phyloP scores from a whole-genome alignment of 306 rosid species.

The Ceratonia siliqua region DNA sequence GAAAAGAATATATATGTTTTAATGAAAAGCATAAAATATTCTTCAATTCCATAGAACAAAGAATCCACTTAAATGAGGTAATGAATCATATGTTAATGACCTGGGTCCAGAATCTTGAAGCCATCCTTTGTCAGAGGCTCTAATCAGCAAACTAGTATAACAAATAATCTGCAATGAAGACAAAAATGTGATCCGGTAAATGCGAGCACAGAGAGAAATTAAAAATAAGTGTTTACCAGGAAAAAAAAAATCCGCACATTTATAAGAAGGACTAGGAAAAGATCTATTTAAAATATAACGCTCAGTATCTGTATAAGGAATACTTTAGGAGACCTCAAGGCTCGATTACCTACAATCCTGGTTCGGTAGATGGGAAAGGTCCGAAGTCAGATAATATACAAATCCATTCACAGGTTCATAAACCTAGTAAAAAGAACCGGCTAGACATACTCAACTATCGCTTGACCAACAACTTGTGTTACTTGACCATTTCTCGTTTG shows the following conservation, averaged over 20 bases:
- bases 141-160: background rate
- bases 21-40: background rate
- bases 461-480: background rate
- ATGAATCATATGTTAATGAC: slow-evolving; percentile 15
- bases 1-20: background rate
- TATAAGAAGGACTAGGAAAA: background rate
- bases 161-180: slow-evolving; percentile 15
- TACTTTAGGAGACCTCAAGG: background rate
- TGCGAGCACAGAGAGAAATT: background rate
- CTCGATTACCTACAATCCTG: background rate
- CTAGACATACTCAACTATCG: background rate
- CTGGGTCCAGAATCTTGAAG: slow-evolving; percentile 61
- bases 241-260: background rate
- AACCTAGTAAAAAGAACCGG: background rate
- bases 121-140: slow-evolving; percentile 27
- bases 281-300: background rate
- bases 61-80: background rate
- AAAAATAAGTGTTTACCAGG: background rate
- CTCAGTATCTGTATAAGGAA: background rate
- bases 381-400: background rate
- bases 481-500: background rate
- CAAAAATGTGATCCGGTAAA: background rate
- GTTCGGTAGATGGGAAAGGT: background rate
- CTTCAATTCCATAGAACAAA: background rate
- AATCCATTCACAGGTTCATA: background rate